Percentiles rank a stretch among this genome's conserved stretches.
These are phyloP conservation scores for Podaxis pistillaris DNA, from an alignment of 768 basidiomycete genomes.

Conservation along the genomic window DNA sequence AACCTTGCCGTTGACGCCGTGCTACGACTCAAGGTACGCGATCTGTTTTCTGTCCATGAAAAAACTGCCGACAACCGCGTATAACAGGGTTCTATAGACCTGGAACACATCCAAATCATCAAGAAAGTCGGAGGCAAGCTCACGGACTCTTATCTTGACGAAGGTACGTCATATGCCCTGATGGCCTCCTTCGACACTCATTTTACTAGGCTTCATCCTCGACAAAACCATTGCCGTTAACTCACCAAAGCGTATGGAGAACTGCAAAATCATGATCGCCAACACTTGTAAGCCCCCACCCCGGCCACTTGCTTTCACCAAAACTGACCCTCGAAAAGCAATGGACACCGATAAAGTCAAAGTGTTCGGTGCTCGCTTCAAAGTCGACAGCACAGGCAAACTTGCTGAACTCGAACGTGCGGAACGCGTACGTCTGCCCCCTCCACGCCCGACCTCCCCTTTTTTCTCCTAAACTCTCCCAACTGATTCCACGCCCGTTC, in stretches of 20 bases:
- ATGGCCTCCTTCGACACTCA: slow-evolving; percentile 1
- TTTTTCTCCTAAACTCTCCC: background rate
- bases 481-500: background rate
- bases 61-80: background rate
- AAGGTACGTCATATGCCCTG: slow-evolving; percentile 50
- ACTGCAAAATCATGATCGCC: slow-evolving; percentile 93
- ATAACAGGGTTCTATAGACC: slow-evolving; percentile 84
- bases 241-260: slow-evolving; percentile 92
- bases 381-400: slow-evolving; percentile 95
- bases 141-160: slow-evolving; percentile 96
- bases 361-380: slow-evolving; percentile 94
- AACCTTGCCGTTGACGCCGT: slow-evolving; percentile 98
- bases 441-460: background rate
- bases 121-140: slow-evolving; percentile 99
- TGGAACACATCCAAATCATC: slow-evolving; percentile 99
- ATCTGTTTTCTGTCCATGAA: background rate
- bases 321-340: slow-evolving; percentile 43
- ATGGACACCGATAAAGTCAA: slow-evolving; percentile 99
- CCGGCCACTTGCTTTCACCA: background rate
- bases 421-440: slow-evolving; percentile 61
- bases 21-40: slow-evolving; percentile 73
- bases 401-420: slow-evolving; percentile 97
- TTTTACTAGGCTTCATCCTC: slow-evolving; percentile 82
- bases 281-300: slow-evolving; percentile 78
- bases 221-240: slow-evolving; percentile 95